A percentile compares a stretch with the other conserved stretches of the same genome.
phyloP scores from a whole-genome alignment of 495 filamentous ascomycete genomes.

The Chlorociboria aeruginascens region DNA sequence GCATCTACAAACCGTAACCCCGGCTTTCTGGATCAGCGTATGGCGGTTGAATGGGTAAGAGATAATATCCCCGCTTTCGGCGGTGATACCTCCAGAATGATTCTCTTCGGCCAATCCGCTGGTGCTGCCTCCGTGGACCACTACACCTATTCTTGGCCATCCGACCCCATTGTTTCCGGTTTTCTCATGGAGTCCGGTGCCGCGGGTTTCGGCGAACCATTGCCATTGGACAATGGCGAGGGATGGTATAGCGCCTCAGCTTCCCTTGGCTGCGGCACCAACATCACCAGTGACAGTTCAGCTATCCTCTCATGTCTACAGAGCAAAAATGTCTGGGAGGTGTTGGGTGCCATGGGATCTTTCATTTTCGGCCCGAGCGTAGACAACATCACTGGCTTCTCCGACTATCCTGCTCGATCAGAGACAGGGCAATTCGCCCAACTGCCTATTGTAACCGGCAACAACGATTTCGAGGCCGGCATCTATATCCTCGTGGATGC shows the following conservation, averaged over 20 bases:
- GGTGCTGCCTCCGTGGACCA: conserved; percentile 30
- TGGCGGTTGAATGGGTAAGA: conserved; percentile 49
- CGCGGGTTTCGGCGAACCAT: conserved; percentile 24
- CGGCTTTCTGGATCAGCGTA: conserved; percentile 40
- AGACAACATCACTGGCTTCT: conserved; percentile 30
- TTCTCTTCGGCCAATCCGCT: conserved; percentile 38
- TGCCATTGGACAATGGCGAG: conserved; percentile 25
- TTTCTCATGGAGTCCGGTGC: conserved; percentile 36
- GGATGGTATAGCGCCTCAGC: too few species aligned
- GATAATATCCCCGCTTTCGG: conserved; percentile 44
- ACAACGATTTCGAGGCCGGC: too few species aligned
- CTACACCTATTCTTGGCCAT: conserved; percentile 31
- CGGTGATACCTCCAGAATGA: too few species aligned
- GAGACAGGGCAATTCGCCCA: conserved; percentile 6
- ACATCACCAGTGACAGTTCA: conserved; percentile 22
- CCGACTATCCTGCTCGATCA: conserved; percentile 30
- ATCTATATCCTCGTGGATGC: too few species aligned
- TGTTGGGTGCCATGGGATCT: conserved; percentile 33
- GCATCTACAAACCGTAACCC: conserved; percentile 3
- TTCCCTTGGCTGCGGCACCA: conserved; percentile 36
- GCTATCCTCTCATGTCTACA: too few species aligned
- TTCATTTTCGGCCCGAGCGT: conserved; percentile 30
- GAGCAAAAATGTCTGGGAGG: too few species aligned
- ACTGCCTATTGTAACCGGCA: conserved; percentile 1
- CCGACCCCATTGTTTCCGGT: conserved; percentile 31